These are phyloP conservation scores for Cronartium ribicola DNA, from an alignment of 1,284 basidiomycete genomes.

Conservation along the genomic window DNA sequence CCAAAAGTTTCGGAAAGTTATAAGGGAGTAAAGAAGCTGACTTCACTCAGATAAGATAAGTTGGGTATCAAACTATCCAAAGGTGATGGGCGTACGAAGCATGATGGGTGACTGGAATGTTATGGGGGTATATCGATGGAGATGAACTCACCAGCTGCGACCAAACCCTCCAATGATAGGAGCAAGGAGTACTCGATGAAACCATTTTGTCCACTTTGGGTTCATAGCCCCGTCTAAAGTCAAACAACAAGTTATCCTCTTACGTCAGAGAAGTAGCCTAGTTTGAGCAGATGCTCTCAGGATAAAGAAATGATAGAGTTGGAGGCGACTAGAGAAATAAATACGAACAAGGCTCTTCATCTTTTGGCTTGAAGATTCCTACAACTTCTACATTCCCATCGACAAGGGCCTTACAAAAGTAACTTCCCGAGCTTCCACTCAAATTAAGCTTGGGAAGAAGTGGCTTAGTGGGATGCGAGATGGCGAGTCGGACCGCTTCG, in stretches of 20 bases:
- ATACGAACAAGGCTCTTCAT: conserved; percentile 65
- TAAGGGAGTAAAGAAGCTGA: conserved; percentile 52
- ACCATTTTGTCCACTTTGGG: conserved; percentile 83
- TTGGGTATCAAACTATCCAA: conserved; percentile 42
- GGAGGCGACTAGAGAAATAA: conserved; percentile 54
- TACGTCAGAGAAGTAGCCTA: conserved; percentile 19
- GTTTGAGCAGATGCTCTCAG: conserved; percentile 51
- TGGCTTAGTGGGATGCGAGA: conserved; percentile 65
- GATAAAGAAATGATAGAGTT: conserved; percentile 52
- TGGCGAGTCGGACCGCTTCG: conserved; percentile 64
- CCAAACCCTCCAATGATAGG: conserved; percentile 45
- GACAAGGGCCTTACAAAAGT: conserved; percentile 72
- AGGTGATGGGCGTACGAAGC: background rate
- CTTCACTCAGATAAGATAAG: conserved; percentile 45
- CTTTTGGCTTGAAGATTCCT: conserved; percentile 78
- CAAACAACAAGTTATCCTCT: background rate
- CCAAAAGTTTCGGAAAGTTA: background rate
- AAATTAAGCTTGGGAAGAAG: conserved; percentile 81
- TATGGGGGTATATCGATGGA: background rate
- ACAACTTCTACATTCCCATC: conserved; percentile 51
- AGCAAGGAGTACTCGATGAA: conserved; percentile 67
- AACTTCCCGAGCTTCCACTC: conserved; percentile 79
- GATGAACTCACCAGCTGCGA: conserved; percentile 29
- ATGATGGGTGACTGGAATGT: conserved; percentile 30
- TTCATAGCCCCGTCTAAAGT: conserved; percentile 57